phyloP scores from a whole-genome alignment of 768 basidiomycete genomes.

The Multifurca ochricompacta region DNA sequence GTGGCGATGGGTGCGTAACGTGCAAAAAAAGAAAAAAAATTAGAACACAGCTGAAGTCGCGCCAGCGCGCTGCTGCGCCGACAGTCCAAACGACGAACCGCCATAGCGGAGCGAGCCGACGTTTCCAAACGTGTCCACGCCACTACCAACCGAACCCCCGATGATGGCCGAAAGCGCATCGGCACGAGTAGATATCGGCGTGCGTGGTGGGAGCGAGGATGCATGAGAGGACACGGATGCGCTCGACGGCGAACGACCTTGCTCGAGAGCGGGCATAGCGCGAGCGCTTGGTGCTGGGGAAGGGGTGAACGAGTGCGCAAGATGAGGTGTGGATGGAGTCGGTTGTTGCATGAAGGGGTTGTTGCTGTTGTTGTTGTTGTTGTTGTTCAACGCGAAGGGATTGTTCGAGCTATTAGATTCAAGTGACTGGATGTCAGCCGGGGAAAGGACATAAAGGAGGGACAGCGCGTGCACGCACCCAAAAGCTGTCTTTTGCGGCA shows the following conservation, averaged over 20 bases:
- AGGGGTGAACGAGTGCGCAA: conserved; percentile 16
- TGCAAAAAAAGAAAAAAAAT: no score
- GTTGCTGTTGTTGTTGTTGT: conserved; percentile 56
- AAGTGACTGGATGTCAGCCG: neutral
- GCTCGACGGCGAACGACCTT: conserved; percentile 13
- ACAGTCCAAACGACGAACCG: conserved; percentile 1
- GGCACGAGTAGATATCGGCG: conserved; percentile 14
- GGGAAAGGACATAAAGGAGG: neutral
- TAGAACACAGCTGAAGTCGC: neutral
- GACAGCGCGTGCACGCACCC: conserved; percentile 36
- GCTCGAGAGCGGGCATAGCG: conserved; percentile 16
- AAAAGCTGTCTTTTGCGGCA: conserved; percentile 34
- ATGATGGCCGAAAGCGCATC: conserved; percentile 6
- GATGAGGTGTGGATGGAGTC: conserved; percentile 27
- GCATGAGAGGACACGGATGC: conserved; percentile 13
- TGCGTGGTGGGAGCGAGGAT: conserved; percentile 18
- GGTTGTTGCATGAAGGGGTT: conserved; percentile 67
- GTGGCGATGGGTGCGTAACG: no score
- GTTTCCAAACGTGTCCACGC: conserved; percentile 20
- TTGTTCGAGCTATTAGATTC: neutral
- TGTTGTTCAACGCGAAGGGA: conserved; percentile 24
- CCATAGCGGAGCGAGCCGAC: conserved; percentile 18
- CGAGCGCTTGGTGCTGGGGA: conserved; percentile 9
- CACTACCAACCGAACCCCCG: conserved; percentile 8
- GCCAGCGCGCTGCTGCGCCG: conserved; percentile 10